Base-by-base conservation (phyloP, 805 yeast species). In the Saccharomycopsis guyanensis region DNA sequence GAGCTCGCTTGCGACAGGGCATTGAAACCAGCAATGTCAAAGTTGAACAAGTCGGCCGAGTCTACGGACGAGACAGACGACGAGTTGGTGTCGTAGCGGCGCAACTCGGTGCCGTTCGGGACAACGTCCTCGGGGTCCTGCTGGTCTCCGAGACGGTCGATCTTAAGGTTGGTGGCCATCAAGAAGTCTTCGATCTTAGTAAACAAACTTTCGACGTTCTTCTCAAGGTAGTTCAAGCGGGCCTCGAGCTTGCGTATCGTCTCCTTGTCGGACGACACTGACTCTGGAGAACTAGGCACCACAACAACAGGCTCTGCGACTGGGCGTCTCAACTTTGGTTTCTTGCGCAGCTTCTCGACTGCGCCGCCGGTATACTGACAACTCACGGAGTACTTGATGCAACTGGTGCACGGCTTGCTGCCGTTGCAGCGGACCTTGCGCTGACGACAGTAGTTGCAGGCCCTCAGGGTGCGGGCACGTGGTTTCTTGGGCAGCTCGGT, bases 391-490 rank as follows among this genome's bases (percentile, higher is more conserved):
- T 49, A 46, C 15, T 41, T 23, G 35, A 24, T 23, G 25, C 52
- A 49, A 24, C 46, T 49, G n/a, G 19, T 29, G 20, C 52, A 49
- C 18, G 35, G 43, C n/a, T 22, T 13, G n/a, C 18, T 16, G 19
- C 52, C 52, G 18, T 49, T 38, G 42, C 52, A 49, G 36, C 46
- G 45, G 37, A 49, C 52, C 24, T 49, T 49, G n/a, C 52, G 35
- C 38, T 38, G 49, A 10, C 52, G 49, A 35, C 52, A 49, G 23
- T 49, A 36, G 35, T 49, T 49, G 44, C 52, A 49, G 22, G 52
- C 52, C 23, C 46, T 45, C 16, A 42, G 36, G 6, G 52, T 45
- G 45, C 52, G 45, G 16, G 46, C 46, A 13, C 52, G 37, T 15
- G 37, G 18, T 33, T 33, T 33, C 10, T 25, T 25, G 29, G n/a